These are phyloP conservation scores for Coemansia sp. DNA, from an alignment of 192 early-diverging fungal genomes.

Conservation along the genomic window DNA sequence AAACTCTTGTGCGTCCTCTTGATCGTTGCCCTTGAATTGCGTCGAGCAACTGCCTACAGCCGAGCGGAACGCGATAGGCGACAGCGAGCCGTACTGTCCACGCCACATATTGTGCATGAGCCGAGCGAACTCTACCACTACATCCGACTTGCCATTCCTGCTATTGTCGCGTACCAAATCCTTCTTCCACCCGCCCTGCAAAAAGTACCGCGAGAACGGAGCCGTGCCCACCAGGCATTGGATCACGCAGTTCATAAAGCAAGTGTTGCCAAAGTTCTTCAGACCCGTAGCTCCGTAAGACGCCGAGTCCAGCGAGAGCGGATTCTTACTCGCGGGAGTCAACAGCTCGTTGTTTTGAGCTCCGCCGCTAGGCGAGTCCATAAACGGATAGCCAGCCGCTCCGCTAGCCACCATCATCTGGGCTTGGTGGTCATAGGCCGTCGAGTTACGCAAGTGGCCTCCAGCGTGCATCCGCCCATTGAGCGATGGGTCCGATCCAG, in stretches of 20 bases:
- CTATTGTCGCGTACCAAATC: slow-evolving; percentile 53
- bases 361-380: not conserved
- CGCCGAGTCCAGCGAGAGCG: slow-evolving; percentile 35
- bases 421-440: slow-evolving; percentile 12
- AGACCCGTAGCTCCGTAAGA: slow-evolving; percentile 68
- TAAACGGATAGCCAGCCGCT: not conserved
- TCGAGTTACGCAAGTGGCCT: slow-evolving; percentile 37
- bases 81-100: slow-evolving; percentile 71
- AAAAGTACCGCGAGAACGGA: slow-evolving; percentile 71
- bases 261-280: slow-evolving; percentile 83
- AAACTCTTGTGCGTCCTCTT: slow-evolving; percentile 98
- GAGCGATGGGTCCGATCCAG: slow-evolving; percentile 49
- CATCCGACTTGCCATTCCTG: slow-evolving; percentile 61
- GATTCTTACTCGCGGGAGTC: not conserved
- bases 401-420: slow-evolving; percentile 5
- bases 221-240: slow-evolving; percentile 74
- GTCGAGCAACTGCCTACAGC: slow-evolving; percentile 73
- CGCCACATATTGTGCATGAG: slow-evolving; percentile 84
- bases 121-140: slow-evolving; percentile 76
- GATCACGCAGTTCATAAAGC: slow-evolving; percentile 84
- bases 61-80: slow-evolving; percentile 76
- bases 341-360: not conserved
- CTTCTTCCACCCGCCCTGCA: slow-evolving; percentile 57
- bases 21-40: slow-evolving; percentile 86
- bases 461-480: slow-evolving; percentile 46